A percentile compares a stretch with the other conserved stretches of the same genome.
These are phyloP conservation scores for Penicillium angulare DNA, from an alignment of 495 filamentous ascomycete genomes.

Conservation along the genomic window DNA sequence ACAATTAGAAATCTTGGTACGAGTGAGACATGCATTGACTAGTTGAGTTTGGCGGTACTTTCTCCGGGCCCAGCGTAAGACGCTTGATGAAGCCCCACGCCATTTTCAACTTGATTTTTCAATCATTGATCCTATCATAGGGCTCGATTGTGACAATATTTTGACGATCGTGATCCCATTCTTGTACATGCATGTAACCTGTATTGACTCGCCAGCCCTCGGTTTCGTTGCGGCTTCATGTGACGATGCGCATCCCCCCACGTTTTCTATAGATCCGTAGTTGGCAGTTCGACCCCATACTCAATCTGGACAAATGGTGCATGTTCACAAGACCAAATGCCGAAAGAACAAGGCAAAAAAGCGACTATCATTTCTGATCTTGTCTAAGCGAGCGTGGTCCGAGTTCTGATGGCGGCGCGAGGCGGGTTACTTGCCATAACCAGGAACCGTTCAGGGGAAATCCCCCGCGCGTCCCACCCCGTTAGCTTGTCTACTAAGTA, in stretches of 20 bases:
- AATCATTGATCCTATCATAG: too few species aligned
- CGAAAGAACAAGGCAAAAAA: slow-evolving; percentile 11
- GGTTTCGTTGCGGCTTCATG: slow-evolving; percentile 10
- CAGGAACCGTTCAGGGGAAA: slow-evolving; percentile 16
- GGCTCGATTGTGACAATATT: too few species aligned
- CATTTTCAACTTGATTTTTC: too few species aligned
- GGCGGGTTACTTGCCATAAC: neutral
- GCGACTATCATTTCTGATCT: slow-evolving; percentile 22
- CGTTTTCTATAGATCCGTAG: neutral
- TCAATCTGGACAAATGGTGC: neutral
- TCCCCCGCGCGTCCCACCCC: slow-evolving; percentile 4
- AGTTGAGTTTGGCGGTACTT: too few species aligned
- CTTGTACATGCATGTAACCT: too few species aligned
- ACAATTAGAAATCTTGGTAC: too few species aligned
- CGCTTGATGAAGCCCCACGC: too few species aligned
- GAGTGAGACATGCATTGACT: too few species aligned
- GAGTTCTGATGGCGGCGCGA: slow-evolving; percentile 3
- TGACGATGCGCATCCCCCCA: neutral
- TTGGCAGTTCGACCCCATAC: neutral
- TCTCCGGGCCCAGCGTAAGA: too few species aligned
- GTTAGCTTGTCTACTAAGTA: neutral
- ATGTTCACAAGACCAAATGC: neutral
- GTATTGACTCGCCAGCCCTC: too few species aligned
- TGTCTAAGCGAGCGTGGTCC: slow-evolving; percentile 24
- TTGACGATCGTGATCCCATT: too few species aligned